Evolutionary conservation across 495 filamentous ascomycete genomes (phyloP), one percentile per base, ranked within the genome.

Genomic region (Neurospora africana): DNA sequence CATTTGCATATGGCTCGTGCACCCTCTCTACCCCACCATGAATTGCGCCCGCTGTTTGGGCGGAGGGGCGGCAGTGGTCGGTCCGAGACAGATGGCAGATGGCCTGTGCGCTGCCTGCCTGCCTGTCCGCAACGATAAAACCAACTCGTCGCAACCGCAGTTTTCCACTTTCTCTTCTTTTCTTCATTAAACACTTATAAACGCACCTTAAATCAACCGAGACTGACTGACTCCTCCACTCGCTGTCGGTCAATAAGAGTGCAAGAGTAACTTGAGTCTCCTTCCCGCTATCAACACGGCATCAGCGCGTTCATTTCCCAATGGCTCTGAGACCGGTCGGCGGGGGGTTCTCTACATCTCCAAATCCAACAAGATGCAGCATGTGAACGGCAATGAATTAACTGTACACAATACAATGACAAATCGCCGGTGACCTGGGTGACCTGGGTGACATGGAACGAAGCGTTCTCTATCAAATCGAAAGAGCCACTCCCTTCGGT

Each of bases 121-220:
- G 53, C 73, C 36, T 36, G 36, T 7, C 65, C 69, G 33, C 33
- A 61, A 19, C 19, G 40, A 35, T 41, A 36, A 27, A 38, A 61
- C 38, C 21, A 53, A 58, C 0, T 33, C 4, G 53, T 65, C 53
- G 53, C 27, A 19, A 35, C 53, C 15, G 27, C 27, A 17, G 1
- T 72, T 38, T 47, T 36, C 13, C 65, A 67, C 72, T 71, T 76
- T 72, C 73, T 69, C 69, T 72, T 71, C 61, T 75, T 78, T 70
- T 75, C 79, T 74, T 74, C 76, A 78, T 76, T 71, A 76, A 75
- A 81, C 78, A 85, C 84, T 82, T 81, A 78, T 76, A 77, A 76
- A 74, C 70, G 80, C 84, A 86, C 82, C 79, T 81, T 82, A 79
- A 86, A 85, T 85, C 84, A 86, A 86, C 82, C 84, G 81, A 80